Evolutionary conservation across 805 yeast species (phyloP), one percentile per base, ranked within the genome.

Genomic region (Kregervanrija pseudodelftensis): DNA sequence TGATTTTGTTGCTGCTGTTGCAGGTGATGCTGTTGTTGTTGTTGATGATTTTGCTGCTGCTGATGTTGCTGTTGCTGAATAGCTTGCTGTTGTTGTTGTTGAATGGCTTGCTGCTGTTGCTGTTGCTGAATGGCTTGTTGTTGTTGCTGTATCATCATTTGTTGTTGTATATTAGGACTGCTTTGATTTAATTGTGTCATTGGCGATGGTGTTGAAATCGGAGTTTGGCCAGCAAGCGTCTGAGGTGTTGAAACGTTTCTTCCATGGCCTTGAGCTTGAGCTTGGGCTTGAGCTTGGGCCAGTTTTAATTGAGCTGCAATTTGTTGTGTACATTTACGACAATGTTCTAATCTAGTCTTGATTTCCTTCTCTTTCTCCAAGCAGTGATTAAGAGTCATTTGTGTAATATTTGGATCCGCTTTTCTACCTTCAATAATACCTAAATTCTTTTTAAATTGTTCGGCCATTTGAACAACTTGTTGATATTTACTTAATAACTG

Each of bases 371-470:
- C 76, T 54, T 78, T 79, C 42, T 68, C 70, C 11, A 68, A 67
- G n/a, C 73, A 63, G 36, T 66, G 66, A 4, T 68, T 60, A 34
- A 70, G 46, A 42, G 72, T 74, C 7, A 72, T 78, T 2, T 74
- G 70, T 4, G 76, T 60, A 15, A 75, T 51, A 30, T 63, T 65
- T 10, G 70, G 68, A 34, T 70, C 68, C 14, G 62, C 64, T 48
- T 74, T 76, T 34, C 72, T 69, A 8, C 69, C 69, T 43, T 74
- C 77, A 38, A 80, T 66, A n/a, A 70, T 65, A 12, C 70, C 71
- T 49, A 80, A 63, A 45, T 72, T 76, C 35, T 70, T 66, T 45
- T 72, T 74, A 46, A 75, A 72, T 46, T 73, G 78, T 36, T 66
- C 72, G 10, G 79, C 65, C 36, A 74, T 61, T 10, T 68, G 65